Percentiles rank a stretch among this genome's conserved stretches.
These are phyloP conservation scores for Tetrahymena thermophila DNA, from an alignment of 73 alveolate species.

Conservation along the genomic window DNA sequence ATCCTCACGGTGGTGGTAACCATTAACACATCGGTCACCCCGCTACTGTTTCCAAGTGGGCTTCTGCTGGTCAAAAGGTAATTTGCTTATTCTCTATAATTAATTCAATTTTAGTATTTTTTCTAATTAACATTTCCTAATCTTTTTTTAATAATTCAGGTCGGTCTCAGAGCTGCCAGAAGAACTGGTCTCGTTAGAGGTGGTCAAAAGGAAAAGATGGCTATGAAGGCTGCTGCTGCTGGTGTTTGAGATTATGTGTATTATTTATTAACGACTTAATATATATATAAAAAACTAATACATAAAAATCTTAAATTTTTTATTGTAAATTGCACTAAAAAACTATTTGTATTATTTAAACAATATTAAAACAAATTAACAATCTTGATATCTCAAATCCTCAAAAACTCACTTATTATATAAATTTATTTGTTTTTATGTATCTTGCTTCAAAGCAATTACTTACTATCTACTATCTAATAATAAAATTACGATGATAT, in stretches of 20 bases:
- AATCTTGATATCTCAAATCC: background rate
- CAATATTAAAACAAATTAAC: background rate
- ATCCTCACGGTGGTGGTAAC: conserved; percentile 98
- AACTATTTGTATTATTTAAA: background rate
- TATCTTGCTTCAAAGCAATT: background rate
- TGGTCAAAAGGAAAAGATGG: conserved; percentile 22
- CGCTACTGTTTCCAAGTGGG: conserved; percentile 82
- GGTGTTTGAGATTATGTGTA: background rate
- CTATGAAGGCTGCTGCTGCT: background rate
- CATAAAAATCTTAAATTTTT: background rate
- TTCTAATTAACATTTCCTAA: background rate
- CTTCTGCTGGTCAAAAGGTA: conserved; percentile 91
- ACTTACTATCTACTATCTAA: background rate
- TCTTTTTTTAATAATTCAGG: background rate
- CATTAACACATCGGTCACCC: conserved; percentile 96
- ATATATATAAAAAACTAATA: background rate
- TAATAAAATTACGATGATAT: too few species aligned
- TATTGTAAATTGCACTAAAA: background rate
- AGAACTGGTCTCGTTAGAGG: conserved; percentile 90
- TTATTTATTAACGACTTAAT: background rate
- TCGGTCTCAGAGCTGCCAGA: conserved; percentile 91
- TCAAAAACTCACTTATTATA: background rate
- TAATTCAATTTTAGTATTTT: background rate
- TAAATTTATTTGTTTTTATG: background rate
- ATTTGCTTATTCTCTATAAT: background rate